Base-by-base conservation (phyloP, 176 grass and related monocot species). In the Rhynchospora pubera region DNA sequence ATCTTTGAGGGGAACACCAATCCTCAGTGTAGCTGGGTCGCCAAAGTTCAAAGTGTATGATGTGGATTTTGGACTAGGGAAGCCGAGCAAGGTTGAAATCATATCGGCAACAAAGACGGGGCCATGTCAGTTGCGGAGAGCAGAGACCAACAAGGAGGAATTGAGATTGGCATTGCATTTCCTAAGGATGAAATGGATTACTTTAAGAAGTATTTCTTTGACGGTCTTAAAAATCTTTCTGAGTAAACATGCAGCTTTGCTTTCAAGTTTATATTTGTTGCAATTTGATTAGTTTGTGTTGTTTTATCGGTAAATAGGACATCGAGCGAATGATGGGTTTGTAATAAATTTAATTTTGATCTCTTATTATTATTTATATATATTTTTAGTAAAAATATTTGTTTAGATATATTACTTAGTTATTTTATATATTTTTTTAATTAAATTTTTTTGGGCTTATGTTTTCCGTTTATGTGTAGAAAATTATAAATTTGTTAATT, bases 131-230 rank as follows among this genome's bases (percentile, higher is more conserved):
- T 88, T 62, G 91, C 86, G 4, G 89, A 91, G 53, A 85, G 88
- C 74, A 53, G 80, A 48, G 44, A 28, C 7, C 30, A 66, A 0
- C 2, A 3, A 44, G 84, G 89, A 46, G 89, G 84, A 4, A 61
- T 91, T 24, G 91, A 93, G 84, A 81, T 93, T 13, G 89, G 91
- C 10, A 48, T 93, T 14, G 62, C 84, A 22, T 75, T 91, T 62
- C 78, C 45, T 39, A 76, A 77, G 53, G 15, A 26, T 19, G 86
- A 65, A 76, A 91, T 93, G 86, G 77, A 87, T 0, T 61, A 34
- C 13, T 88, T 80, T 62, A 63, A 45, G 5, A 57, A 83, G 22
- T 85, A 84, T 84, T 88, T 93, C 9, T 45, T 12, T 12, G 47
- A 84, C 2, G 85, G 64, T 22, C 32, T 90, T 5, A 39, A 81